phyloP scores from a whole-genome alignment of 2,329 filamentous ascomycete species.

The Aureobasidium uvarum region DNA sequence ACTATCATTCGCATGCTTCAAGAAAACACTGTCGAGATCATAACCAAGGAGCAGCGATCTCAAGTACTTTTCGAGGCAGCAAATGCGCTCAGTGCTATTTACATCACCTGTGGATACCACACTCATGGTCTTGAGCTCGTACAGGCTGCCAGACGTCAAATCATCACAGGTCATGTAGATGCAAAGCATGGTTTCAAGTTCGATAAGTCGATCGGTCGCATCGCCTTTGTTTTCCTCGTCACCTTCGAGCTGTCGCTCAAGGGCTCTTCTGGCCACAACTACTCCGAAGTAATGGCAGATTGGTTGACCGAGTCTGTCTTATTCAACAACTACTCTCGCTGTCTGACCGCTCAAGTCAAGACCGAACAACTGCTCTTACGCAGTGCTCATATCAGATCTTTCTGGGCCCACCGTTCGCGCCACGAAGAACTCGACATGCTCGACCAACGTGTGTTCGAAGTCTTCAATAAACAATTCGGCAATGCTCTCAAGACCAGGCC shows the following conservation, averaged over 20 bases:
- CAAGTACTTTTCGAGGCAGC: conserved; percentile 53
- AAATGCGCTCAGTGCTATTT: conserved; percentile 49
- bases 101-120: conserved; percentile 45
- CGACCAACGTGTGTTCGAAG: conserved; percentile 32
- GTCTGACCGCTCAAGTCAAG: conserved; percentile 33
- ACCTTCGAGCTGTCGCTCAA: conserved; percentile 47
- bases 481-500: conserved; percentile 37
- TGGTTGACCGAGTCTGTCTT: conserved; percentile 45
- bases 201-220: conserved; percentile 40
- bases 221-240: conserved; percentile 48
- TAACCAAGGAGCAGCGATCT: conserved; percentile 45
- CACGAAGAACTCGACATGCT: conserved; percentile 41
- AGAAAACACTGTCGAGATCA: conserved; percentile 39
- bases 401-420: conserved; percentile 38
- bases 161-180: conserved; percentile 48
- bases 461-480: conserved; percentile 41
- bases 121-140: conserved; percentile 47
- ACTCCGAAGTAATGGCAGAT: conserved; percentile 46
- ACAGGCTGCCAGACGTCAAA: conserved; percentile 50
- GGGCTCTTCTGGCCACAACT: conserved; percentile 38
- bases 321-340: conserved; percentile 39
- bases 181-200: conserved; percentile 38
- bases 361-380: conserved; percentile 39
- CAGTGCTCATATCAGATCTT: conserved; percentile 43
- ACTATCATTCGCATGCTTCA: conserved; percentile 33